Conservation (phyloP, 208 protist genomes). For the Trypanosoma scelopori region DNA sequence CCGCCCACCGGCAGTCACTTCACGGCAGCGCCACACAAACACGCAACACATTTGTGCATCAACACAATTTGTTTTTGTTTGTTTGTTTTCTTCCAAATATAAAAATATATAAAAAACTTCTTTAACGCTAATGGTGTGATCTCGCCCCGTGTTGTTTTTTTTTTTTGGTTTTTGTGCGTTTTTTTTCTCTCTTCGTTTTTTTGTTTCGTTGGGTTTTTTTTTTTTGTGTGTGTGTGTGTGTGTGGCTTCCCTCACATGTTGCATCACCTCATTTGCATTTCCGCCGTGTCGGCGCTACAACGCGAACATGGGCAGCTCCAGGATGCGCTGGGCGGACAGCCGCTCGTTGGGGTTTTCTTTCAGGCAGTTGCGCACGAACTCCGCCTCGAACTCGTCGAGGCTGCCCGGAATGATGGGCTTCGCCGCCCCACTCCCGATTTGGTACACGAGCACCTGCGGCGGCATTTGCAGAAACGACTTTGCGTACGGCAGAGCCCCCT, state of each 20-base stretch:
- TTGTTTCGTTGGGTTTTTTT: too few relatives aligned
- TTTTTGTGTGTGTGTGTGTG: not conserved
- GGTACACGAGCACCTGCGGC: conserved; percentile 66
- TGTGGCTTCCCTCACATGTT: not conserved
- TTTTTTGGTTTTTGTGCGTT: not conserved
- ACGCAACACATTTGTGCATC: not conserved
- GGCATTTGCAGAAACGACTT: conserved; percentile 45
- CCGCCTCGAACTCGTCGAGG: conserved; percentile 59
- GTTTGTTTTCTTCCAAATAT: conserved; percentile 18
- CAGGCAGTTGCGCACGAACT: conserved; percentile 73
- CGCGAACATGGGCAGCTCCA: conserved; percentile 70
- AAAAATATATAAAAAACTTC: too few relatives aligned
- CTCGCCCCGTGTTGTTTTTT: too few relatives aligned
- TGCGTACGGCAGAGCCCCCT: conserved; percentile 75
- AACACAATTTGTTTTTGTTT: conserved; percentile 21
- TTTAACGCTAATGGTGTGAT: too few relatives aligned
- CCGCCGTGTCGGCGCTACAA: not conserved
- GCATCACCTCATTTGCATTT: not conserved
- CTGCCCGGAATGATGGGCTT: conserved; percentile 55
- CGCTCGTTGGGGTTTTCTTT: conserved; percentile 52
- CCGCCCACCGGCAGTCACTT: too few relatives aligned
- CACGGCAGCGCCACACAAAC: too few relatives aligned
- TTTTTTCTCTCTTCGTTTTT: too few relatives aligned
- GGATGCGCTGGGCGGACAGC: conserved; percentile 47
- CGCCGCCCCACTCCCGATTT: conserved; percentile 70